Percentiles rank a stretch among this genome's conserved stretches.
Evolutionary conservation across 257 asterid genomes (phyloP).

Genomic region (Perilla frutescens): DNA sequence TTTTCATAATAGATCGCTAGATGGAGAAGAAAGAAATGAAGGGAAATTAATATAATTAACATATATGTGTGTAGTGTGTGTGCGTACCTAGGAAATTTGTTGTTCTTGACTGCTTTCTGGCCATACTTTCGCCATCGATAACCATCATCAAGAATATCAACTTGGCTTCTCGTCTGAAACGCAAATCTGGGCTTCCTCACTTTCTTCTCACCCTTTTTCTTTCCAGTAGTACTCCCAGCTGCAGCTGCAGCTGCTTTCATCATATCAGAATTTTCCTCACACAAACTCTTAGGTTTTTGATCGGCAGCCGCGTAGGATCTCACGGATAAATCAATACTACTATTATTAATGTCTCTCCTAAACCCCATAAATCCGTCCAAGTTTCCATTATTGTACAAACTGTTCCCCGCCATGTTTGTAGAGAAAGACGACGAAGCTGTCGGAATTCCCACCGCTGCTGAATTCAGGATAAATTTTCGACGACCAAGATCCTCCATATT

Average conservation of each 20-base stretch:
- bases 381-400: conserved; percentile 17
- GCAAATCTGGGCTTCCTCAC: conserved; percentile 52
- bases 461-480: conserved; percentile 8
- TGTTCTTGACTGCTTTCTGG: conserved; percentile 71
- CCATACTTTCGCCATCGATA: conserved; percentile 81
- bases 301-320: background rate
- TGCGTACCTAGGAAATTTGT: conserved; percentile 63
- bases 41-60: background rate
- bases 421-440: conserved; percentile 18
- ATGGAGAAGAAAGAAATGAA: too few species aligned
- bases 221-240: conserved; percentile 5
- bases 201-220: conserved; percentile 50
- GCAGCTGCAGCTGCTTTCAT: background rate
- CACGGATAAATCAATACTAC: background rate
- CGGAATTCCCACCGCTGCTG: conserved; percentile 18
- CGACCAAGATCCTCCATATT: conserved; percentile 37
- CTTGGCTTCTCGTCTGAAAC: conserved; percentile 65
- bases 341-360: conserved; percentile 20
- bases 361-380: conserved; percentile 35
- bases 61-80: background rate
- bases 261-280: background rate
- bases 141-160: conserved; percentile 76
- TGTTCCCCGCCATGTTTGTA: conserved; percentile 24
- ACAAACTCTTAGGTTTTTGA: background rate
- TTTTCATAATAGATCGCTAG: too few species aligned